Evolutionary conservation across 108 stramenopile genomes (phyloP), one percentile per base, ranked within the genome.

Genomic region (Nitzschia sp.): DNA sequence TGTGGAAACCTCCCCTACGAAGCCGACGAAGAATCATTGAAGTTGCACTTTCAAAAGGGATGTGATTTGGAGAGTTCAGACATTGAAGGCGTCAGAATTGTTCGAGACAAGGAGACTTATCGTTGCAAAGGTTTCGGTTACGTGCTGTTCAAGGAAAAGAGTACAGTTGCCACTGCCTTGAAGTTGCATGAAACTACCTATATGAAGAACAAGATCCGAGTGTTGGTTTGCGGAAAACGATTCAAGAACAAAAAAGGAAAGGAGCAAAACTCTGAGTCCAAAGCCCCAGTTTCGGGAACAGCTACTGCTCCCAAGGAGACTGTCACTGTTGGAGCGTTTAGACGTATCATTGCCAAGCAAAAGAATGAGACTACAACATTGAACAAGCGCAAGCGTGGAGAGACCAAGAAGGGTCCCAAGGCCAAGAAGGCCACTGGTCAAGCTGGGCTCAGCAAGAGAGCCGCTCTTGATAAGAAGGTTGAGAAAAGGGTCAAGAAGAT

Each of bases 121-220:
- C 78, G 82, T 59, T 93, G 88, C 57, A 88, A 88, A 67, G 92
- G 92, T 17, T 88, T 93, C 71, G 92, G 87, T 8, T 93, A 93
- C 41, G 84, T 93, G 12, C 65, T 86, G 22, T 79, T 93, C 37
- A 40, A 58, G 21, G 80, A 86, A 51, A 85, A 83, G 29, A 77
- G 69, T 22, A 50, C 80, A 55, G 83, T 87, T 10, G 65, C 85
- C 8, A 46, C 67, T 17, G 92, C 92, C 7, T 65, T 93, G 58
- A 78, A 81, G 43, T 41, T 90, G 60, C 86, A 88, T 53, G 82
- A 69, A 41, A 65, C 78, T 10, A 76, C 37, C 0, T 93, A 90
- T 59, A 81, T 78, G 82, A 87, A 86, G 41, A 77, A 84, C 26
- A 56, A 77, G 21, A 42, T 93, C 19, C 81, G 92, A 25, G 92